Percentiles rank a stretch among this genome's conserved stretches.
phyloP scores from a whole-genome alignment of 2,329 filamentous ascomycete species.

The Pseudogymnoascus sp. region DNA sequence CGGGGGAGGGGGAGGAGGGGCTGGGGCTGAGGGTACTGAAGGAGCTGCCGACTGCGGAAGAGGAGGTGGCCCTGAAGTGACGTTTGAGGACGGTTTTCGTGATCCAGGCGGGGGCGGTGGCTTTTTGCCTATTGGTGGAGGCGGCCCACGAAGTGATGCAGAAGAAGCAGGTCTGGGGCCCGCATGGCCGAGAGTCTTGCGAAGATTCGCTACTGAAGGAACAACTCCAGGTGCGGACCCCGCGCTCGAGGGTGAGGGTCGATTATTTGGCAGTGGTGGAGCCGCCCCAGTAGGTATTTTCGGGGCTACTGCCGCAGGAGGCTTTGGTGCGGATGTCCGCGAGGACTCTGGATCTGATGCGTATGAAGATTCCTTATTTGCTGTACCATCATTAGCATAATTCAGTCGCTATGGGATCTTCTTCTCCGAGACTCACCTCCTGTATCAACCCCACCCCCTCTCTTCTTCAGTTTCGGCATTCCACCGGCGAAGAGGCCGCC shows the following conservation, averaged over 20 bases:
- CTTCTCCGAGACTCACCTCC: constrained; percentile 42
- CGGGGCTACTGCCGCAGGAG: constrained; percentile 41
- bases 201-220: constrained; percentile 51
- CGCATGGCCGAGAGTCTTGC: constrained; percentile 47
- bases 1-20: constrained; percentile 30
- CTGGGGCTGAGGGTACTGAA: constrained; percentile 31
- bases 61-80: constrained; percentile 39
- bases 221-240: constrained; percentile 43
- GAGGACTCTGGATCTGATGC: constrained; percentile 71
- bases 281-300: constrained; percentile 52
- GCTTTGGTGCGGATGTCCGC: constrained; percentile 50
- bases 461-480: constrained; percentile 90
- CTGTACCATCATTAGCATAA: constrained; percentile 32
- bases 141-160: constrained; percentile 57
- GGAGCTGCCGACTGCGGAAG: constrained; percentile 31
- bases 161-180: constrained; percentile 52
- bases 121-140: constrained; percentile 73
- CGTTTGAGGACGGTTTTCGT: constrained; percentile 47
- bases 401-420: not conserved
- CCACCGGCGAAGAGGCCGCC: constrained; percentile 86
- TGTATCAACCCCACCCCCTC: constrained; percentile 71
- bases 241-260: constrained; percentile 40
- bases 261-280: constrained; percentile 51
- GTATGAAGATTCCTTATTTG: constrained; percentile 64
- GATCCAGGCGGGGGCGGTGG: constrained; percentile 54